These are phyloP conservation scores for Plasmodium vivax DNA, from an alignment of 169 alveolate species.

Conservation along the genomic window DNA sequence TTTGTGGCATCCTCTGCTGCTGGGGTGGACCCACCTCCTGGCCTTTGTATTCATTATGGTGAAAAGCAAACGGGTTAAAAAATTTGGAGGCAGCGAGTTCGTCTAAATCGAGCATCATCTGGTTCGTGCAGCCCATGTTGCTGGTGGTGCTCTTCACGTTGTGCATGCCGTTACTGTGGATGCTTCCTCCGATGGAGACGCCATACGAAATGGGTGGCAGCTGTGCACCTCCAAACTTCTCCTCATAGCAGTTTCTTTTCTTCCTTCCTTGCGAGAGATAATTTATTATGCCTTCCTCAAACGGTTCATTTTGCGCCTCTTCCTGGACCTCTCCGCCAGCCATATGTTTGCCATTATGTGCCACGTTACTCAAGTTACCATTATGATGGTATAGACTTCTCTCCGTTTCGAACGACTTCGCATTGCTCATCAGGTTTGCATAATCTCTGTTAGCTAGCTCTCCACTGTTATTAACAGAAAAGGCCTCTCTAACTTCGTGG, in stretches of 20 bases:
- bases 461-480: conserved; percentile 12
- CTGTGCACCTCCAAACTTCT: neutral
- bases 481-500: neutral
- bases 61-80: neutral
- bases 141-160: neutral
- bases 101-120: neutral
- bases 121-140: neutral
- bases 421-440: conserved; percentile 27
- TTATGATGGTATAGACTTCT: conserved; percentile 17
- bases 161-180: neutral
- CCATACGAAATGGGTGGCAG: neutral
- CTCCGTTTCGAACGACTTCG: conserved; percentile 19
- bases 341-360: conserved; percentile 2
- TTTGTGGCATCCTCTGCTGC: neutral
- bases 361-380: neutral
- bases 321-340: neutral
- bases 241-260: conserved; percentile 11
- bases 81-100: neutral
- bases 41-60: neutral
- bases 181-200: neutral
- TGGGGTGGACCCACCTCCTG: neutral
- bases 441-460: conserved; percentile 5
- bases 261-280: conserved; percentile 7
- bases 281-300: conserved; percentile 10
- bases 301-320: neutral